Evolutionary conservation across 768 basidiomycete species (phyloP).

Genomic region (Dentipellis fragilis): DNA sequence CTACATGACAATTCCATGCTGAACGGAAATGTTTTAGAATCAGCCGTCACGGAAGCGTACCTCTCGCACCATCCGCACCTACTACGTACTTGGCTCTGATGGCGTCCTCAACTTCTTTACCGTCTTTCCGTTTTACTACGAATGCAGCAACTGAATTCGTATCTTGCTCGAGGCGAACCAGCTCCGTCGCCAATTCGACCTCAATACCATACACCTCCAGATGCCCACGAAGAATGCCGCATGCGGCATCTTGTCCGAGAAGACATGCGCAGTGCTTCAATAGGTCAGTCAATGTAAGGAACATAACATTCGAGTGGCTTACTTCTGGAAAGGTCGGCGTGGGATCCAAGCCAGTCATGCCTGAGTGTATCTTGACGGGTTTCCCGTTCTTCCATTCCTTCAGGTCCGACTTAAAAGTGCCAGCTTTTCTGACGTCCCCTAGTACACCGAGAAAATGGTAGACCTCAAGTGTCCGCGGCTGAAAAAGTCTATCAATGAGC

Average conservation of each 20-base stretch:
- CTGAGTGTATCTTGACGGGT: background rate
- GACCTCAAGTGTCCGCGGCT: slow-evolving; percentile 2
- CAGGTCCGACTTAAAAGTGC: background rate
- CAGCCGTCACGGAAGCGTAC: background rate
- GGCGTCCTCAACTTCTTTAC: background rate
- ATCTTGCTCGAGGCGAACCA: background rate
- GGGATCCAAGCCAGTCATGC: background rate
- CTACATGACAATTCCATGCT: background rate
- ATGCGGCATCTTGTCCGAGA: background rate
- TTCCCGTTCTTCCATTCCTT: background rate
- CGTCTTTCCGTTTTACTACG: background rate
- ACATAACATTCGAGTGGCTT: background rate
- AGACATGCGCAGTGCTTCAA: background rate
- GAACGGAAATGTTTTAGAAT: background rate
- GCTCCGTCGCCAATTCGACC: background rate
- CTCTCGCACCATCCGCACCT: slow-evolving; percentile 6
- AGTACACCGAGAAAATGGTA: slow-evolving; percentile 5
- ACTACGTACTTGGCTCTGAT: slow-evolving; percentile 1
- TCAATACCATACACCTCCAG: background rate
- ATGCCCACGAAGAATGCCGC: slow-evolving; percentile 1
- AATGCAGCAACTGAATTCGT: background rate
- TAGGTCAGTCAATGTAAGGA: too few species aligned
- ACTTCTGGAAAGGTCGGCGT: background rate
- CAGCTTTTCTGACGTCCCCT: background rate
- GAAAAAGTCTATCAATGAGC: background rate